Evolutionary conservation across 1,139 yeast genomes (phyloP), one percentile per base, ranked within the genome.

Genomic region (Pichia sp.): DNA sequence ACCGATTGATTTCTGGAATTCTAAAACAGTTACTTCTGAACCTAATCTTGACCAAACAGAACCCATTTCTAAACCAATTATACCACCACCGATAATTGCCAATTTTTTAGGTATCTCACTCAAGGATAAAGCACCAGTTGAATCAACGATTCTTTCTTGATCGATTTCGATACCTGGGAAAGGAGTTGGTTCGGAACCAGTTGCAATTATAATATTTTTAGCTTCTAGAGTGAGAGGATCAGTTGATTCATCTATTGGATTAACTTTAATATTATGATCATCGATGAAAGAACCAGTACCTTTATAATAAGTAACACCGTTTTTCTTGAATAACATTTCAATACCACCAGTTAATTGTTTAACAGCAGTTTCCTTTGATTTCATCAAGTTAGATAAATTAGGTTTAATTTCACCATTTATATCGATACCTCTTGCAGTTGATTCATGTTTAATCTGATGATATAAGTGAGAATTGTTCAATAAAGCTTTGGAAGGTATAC

Each of bases 41-140:
- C 99, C 99, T 57, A 93, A 72, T 68, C 98, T 80, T 45, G 93
- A 71, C 83, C 94, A 93, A 38, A 93, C 98, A 28, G 97, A 88
- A 50, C 96, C 98, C 96, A 93, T 91, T 72, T 93, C 99, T 56
- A 93, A 77, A 61, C 99, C 99, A 63, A 93, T 93, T 68, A 93
- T 91, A 74, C 99, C 98, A 68, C 96, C 99, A 64, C 99, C 99
- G 58, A 93, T 91, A 67, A 93, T 79, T 54, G 94, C 82, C 60
- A 93, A 60, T 63, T 77, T 80, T 74, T 93, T 86, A 64, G 99
- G 96, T 50, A 88, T 75, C 67, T 89, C 96, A 64, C 77, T 75
- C 56, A 93, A 74, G 34, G 82, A 68, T 45, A 93, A 71, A 45
- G 88, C 85, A 58, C 99, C 99, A 39, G 99, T 93, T 24, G 96